Evolutionary conservation across 176 grass and related monocot species (phyloP).

Genomic region (Phragmites australis): DNA sequence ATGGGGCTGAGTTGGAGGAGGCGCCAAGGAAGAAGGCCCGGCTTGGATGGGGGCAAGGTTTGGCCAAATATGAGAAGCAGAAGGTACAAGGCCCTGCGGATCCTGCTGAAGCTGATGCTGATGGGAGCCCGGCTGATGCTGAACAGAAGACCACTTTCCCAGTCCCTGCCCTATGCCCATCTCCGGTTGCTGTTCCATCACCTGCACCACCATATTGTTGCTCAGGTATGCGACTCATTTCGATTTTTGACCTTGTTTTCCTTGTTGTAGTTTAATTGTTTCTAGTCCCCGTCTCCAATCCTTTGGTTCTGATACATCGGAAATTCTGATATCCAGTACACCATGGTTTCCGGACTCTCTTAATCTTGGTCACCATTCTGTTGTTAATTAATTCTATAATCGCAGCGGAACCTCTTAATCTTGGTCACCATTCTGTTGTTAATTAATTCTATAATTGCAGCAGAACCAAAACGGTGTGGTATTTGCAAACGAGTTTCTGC

Average conservation of each 20-base stretch:
- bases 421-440: background rate
- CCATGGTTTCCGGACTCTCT: background rate
- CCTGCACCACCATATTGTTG: constrained; percentile 28
- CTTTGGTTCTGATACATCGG: background rate
- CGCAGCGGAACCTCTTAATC: background rate
- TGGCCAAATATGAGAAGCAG: constrained; percentile 96
- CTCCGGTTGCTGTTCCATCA: constrained; percentile 6
- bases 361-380: constrained; percentile 11
- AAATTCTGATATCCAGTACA: background rate
- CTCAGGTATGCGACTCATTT: constrained; percentile 35
- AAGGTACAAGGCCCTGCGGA: constrained; percentile 64
- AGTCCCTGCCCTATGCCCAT: background rate
- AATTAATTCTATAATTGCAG: background rate
- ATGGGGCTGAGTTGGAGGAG: constrained; percentile 55
- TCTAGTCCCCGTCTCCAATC: background rate
- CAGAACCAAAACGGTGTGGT: background rate
- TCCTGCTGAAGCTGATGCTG: constrained; percentile 22
- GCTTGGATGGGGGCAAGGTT: constrained; percentile 94
- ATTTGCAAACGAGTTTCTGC: background rate
- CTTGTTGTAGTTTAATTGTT: constrained; percentile 13
- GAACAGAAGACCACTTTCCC: constrained; percentile 20
- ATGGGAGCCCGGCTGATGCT: constrained; percentile 17
- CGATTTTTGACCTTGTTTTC: constrained; percentile 15
- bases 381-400: constrained; percentile 17
- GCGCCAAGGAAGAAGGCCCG: constrained; percentile 74